Conservation (phyloP, 2,329 filamentous ascomycete species). For the Daldinia sp. region DNA sequence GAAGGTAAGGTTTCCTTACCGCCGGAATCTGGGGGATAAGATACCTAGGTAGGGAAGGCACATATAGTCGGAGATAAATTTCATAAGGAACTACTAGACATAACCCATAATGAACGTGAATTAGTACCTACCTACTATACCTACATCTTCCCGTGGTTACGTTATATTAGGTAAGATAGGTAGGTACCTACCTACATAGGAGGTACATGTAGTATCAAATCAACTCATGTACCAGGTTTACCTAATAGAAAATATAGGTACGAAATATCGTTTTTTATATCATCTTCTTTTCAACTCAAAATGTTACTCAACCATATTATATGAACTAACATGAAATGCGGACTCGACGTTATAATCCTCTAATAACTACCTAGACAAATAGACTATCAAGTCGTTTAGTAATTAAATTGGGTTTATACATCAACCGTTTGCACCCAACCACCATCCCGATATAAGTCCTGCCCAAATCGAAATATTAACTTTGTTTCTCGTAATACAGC, state of each 20-base stretch:
- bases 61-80: neutral
- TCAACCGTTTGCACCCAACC: neutral
- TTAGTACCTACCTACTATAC: constrained; percentile 6
- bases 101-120: no score
- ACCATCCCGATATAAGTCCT: neutral
- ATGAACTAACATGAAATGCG: neutral
- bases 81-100: no score
- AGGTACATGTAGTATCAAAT: neutral
- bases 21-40: constrained; percentile 29
- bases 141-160: no score
- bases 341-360: neutral
- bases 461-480: constrained; percentile 1
- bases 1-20: constrained; percentile 11
- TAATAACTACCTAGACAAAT: neutral
- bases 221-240: no score
- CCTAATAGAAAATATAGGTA: no score
- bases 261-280: neutral
- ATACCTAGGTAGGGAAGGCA: constrained; percentile 10
- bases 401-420: neutral
- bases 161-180: neutral
- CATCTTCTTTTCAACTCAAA: neutral
- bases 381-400: neutral
- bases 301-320: neutral
- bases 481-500: neutral
- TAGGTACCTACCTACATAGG: neutral